Base-by-base conservation (phyloP, 441 rosid species). In the Croton laevigatus region DNA sequence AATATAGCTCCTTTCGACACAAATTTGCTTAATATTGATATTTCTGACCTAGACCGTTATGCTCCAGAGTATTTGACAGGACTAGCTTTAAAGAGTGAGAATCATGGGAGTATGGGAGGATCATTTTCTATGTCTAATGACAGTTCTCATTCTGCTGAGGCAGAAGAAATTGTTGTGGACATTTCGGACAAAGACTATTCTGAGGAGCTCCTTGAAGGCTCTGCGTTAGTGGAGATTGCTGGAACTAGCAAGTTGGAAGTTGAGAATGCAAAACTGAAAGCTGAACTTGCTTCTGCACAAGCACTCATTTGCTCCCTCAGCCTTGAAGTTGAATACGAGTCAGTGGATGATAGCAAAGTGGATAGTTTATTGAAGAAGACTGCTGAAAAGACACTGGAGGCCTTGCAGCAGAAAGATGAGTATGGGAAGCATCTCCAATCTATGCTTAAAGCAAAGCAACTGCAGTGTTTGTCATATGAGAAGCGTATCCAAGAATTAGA, bases 231-330 rank as follows among this genome's bases (percentile, higher is more conserved):
- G 66, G 98, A 95, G 81, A 89, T 96, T 73, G 94, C 94, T 70
- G 98, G 99, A 75, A 96, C 98, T 59, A 90, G 98, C 90, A 91
- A 84, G 85, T 76, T 90, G 83, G 99, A 96, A 82, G 98, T 96
- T 78, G 98, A 93, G 86, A 93, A 93, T 80, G 97, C 96, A 74
- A 96, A 86, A 81, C 83, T 96, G 75, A 96, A 90, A 84, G 99
- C 99, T 46, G 97, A 96, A 62, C 97, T 93, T 82, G 99, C 99
- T 84, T 90, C 97, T 76, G 94, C 93, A 38, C 85, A 93, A 77
- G 97, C 98, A 65, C 51, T 73, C 27, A 87, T 93, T 23, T 93
- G 99, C 78, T 88, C 90, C 27, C 75, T 90, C 72, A 78, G 80
- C 73, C 94, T 85, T 66, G 91, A 88, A 54, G 68, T 81, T 71